These are phyloP conservation scores for Lasiodiplodia hormozganensis DNA, from an alignment of 2,329 filamentous ascomycete genomes.

Conservation along the genomic window DNA sequence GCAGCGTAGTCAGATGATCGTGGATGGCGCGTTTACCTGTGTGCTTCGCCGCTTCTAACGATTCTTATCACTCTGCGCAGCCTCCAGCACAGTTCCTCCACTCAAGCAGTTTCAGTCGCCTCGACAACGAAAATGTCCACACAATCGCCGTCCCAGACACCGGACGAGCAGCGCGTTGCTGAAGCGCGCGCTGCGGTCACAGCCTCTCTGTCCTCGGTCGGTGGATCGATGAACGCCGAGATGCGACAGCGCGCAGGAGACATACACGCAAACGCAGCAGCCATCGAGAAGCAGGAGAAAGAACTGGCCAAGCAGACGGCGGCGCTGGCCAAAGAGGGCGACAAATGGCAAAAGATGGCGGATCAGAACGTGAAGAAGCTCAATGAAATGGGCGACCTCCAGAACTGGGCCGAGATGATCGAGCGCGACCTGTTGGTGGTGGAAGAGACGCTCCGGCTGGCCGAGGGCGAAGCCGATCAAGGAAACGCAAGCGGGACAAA, in stretches of 20 bases:
- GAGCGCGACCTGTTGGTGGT: conserved; percentile 54
- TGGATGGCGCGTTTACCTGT: conserved; percentile 2
- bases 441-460: conserved; percentile 49
- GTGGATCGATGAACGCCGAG: conserved; percentile 72
- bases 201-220: conserved; percentile 61
- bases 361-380: conserved; percentile 68
- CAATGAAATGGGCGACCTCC: conserved; percentile 81
- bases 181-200: conserved; percentile 60
- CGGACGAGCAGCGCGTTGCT: conserved; percentile 42
- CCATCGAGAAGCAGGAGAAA: conserved; percentile 71
- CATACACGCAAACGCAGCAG: conserved; percentile 72
- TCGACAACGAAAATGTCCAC: conserved; percentile 12
- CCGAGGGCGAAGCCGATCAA: conserved; percentile 39
- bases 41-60: not conserved
- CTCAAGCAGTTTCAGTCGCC: not conserved
- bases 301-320: conserved; percentile 68
- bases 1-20: conserved; percentile 27
- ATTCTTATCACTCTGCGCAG: not conserved
- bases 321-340: conserved; percentile 67
- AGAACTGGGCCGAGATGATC: conserved; percentile 87
- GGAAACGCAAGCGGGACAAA: conserved; percentile 43
- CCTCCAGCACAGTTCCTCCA: not conserved
- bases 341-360: conserved; percentile 69
- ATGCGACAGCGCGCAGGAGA: conserved; percentile 71
- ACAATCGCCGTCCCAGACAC: conserved; percentile 15